Base-by-base conservation (phyloP, 176 grass and related monocot genomes). In the Carex scoparia region DNA sequence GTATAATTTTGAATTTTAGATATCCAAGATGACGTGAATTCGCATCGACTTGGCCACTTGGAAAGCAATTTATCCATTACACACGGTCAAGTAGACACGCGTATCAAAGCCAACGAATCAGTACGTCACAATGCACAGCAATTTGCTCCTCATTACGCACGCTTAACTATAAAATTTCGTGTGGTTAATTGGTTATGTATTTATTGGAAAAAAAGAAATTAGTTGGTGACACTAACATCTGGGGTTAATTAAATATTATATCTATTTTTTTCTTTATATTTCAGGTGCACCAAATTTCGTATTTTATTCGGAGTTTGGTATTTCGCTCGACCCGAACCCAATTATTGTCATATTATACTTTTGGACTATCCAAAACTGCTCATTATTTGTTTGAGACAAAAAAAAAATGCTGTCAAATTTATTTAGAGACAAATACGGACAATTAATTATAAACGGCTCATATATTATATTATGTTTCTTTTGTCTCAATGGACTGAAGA, bases 161-260 rank as follows among this genome's bases (percentile, higher is more conserved):
- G 48, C 48, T 54, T 76, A 56, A 78, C 27, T 77, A 16, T 57
- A 57, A 57, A 56, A 78, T 78, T 78, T 77, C 48, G 51, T 57
- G 27, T 57, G 13, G 49, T 56, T 31, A 48, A 11, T 28, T 57
- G 13, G 49, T 56, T 31, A 48, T 23, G 8, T 9, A 15, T 48
- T 35, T 46, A 44, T 71, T 71, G 3, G 1, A n/a, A 5, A 40
- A 2, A 73, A 76, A 12, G 56, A 77, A 32, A 23, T 23, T 55
- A 32, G 3, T 27, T 77, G 49, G 10, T 56, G 23, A 23, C 23
- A 23, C 23, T 23, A 32, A 77, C 73, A 54, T 32, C 18, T 32
- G 15, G 23, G 48, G 32, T 56, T 55, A 77, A 77, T 77, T 77
- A 7, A 56, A 30, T 54, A 10, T 48, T 76, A 53, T 3, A 8